phyloP scores from a whole-genome alignment of 306 rosid genomes.

The Cyclanthera cordifolia region DNA sequence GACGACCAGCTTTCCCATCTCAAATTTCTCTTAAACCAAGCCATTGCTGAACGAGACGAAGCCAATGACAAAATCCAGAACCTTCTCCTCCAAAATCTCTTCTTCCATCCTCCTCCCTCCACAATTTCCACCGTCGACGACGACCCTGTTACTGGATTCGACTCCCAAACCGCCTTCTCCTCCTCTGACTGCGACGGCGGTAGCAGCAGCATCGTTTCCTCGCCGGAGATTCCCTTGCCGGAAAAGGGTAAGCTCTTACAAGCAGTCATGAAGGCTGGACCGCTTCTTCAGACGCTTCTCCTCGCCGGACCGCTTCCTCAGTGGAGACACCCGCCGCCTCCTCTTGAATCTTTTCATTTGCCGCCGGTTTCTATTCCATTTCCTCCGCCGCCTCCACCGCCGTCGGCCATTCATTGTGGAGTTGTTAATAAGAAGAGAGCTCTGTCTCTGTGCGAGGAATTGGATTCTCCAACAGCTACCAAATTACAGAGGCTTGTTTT shows the following conservation, averaged over 20 bases:
- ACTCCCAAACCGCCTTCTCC: conserved; percentile 60
- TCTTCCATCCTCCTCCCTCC: conserved; percentile 31
- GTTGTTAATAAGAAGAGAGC: conserved; percentile 50
- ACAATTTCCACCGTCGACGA: conserved; percentile 80
- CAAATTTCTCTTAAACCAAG: conserved; percentile 43
- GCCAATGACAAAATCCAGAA: conserved; percentile 52
- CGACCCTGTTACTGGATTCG: conserved; percentile 61
- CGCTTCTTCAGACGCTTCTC: conserved; percentile 72
- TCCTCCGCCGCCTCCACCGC: conserved; percentile 18
- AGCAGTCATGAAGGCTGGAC: conserved; percentile 97
- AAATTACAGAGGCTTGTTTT: conserved; percentile 64
- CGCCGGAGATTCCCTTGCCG: conserved; percentile 64
- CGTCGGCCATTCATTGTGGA: conserved; percentile 35
- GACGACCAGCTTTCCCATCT: conserved; percentile 54
- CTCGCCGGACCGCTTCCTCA: conserved; percentile 97
- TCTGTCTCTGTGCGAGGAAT: conserved; percentile 28
- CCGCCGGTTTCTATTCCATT: conserved; percentile 74
- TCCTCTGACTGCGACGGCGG: conserved; percentile 95
- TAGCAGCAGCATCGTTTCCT: conserved; percentile 93
- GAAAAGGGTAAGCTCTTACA: conserved; percentile 91
- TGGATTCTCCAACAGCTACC: conserved; percentile 48
- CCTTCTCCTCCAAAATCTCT: conserved; percentile 46
- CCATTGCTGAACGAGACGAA: conserved; percentile 76
- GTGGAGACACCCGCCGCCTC: conserved; percentile 98
- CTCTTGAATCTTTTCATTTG: conserved; percentile 73